phyloP scores from a whole-genome alignment of 2,329 filamentous ascomycete genomes.

The Calonectria ilicicola region DNA sequence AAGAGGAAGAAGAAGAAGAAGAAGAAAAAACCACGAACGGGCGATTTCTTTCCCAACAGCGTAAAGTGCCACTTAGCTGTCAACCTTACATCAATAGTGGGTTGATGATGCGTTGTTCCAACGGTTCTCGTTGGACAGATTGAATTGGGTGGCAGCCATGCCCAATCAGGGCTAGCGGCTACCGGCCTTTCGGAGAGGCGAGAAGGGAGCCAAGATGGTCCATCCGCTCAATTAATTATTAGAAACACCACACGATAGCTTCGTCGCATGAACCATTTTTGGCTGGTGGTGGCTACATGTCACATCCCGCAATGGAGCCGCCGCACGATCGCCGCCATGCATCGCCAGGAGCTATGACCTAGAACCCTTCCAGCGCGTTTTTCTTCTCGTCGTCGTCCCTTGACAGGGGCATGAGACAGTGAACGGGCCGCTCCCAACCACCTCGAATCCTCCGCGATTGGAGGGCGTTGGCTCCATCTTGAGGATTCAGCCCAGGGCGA shows the following conservation, averaged over 20 bases:
- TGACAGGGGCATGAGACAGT: conserved; percentile 5
- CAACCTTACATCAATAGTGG: conserved; percentile 19
- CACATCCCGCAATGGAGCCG: background rate
- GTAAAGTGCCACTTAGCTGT: conserved; percentile 6
- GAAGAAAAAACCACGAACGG: background rate
- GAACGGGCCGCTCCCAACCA: background rate
- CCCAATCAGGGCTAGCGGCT: conserved; percentile 1
- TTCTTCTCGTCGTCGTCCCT: background rate
- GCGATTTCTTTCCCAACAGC: background rate
- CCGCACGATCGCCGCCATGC: background rate
- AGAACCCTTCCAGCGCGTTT: background rate
- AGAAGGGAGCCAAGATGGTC: background rate
- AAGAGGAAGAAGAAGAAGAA: background rate
- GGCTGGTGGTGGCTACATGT: background rate
- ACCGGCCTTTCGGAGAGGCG: conserved; percentile 5
- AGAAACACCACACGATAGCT: background rate
- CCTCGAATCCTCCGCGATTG: background rate
- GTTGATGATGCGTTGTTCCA: conserved; percentile 27
- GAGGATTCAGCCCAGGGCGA: background rate
- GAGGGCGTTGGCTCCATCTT: background rate
- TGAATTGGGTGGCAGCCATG: background rate
- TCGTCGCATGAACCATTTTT: conserved; percentile 11
- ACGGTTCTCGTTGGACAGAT: conserved; percentile 22
- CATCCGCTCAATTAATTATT: background rate
- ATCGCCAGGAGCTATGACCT: background rate